These are phyloP conservation scores for Gliomastix tumulicola DNA, from an alignment of 2,329 filamentous ascomycete genomes.

Conservation along the genomic window DNA sequence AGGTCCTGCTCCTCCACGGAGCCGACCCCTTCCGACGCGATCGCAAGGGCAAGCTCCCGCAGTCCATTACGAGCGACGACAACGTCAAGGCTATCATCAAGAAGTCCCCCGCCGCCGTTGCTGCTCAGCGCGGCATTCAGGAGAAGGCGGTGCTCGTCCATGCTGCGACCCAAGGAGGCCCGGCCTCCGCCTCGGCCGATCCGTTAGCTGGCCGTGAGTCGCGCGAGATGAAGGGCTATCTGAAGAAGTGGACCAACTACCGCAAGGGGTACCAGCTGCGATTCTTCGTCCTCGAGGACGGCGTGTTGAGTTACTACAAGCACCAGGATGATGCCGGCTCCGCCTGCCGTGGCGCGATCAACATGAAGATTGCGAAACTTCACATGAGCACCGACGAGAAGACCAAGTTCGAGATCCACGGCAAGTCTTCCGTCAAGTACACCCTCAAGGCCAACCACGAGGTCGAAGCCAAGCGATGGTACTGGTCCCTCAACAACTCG, in stretches of 20 bases:
- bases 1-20: constrained; percentile 85
- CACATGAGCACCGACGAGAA: constrained; percentile 98
- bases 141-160: constrained; percentile 93
- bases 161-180: constrained; percentile 47
- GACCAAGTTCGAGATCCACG: constrained; percentile 94
- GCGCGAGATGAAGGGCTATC: constrained; percentile 94
- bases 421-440: constrained; percentile 98
- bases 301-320: constrained; percentile 97
- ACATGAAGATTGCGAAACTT: constrained; percentile 92
- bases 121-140: constrained; percentile 90
- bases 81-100: constrained; percentile 82
- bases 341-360: constrained; percentile 94
- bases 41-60: constrained; percentile 88
- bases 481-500: constrained; percentile 97
- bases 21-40: constrained; percentile 94
- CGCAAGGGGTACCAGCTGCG: constrained; percentile 92
- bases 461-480: constrained; percentile 97
- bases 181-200: constrained; percentile 47
- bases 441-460: constrained; percentile 96
- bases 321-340: constrained; percentile 96
- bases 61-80: constrained; percentile 95
- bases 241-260: constrained; percentile 99
- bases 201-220: constrained; percentile 73
- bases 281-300: constrained; percentile 97
- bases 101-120: constrained; percentile 87